Evolutionary conservation across 1,139 yeast genomes (phyloP), one percentile per base, ranked within the genome.

Genomic region (Protomyces pachydermus): DNA sequence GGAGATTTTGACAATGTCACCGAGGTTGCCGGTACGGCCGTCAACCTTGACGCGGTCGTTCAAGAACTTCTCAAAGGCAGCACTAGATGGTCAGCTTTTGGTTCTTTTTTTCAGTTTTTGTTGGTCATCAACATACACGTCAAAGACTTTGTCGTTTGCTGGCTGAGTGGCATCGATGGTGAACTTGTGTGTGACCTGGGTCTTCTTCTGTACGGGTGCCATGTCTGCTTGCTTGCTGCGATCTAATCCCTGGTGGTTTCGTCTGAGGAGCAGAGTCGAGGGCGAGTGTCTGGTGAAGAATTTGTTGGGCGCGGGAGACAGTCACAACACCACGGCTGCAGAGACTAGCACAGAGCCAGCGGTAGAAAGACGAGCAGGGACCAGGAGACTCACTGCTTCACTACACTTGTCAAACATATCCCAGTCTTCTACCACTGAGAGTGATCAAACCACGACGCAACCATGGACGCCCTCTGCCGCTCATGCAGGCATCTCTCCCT

Each of bases 1-100:
- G 76, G 91, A 81, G 74, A 93, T 91, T 70, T 93, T 82, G 84
- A 95, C 86, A 77, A 87, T 88, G 79, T 90, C 95, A 82, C 96
- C 97, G 78, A 95, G 88, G 91, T 91, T 88, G 80, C 98, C 97
- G 76, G 89, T 84, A 78, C 88, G 85, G 81, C 93, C 91, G 72
- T 93, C 98, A 77, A 95, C 93, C 87, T 95, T 95, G 88, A 95
- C 91, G 89, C 90, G 97, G 83, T 93, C 98, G 79, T 87, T 86
- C 81, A 95, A 86, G 91, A 87, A 95, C 86, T 93, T 91, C 78
- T 90, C 96, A 85, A 91, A 90, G 76, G 96, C 87, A 79, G 95
- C 88, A 81, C 62, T 58, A 39, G 9, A 4, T 12, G 32, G 32
- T 28, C 32, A 39, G 16, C 46, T 39, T 39, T n/a, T 39, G 6